A percentile compares a stretch with the other conserved stretches of the same genome.
Evolutionary conservation across 148 eudicot genomes (phyloP).

Genomic region (Rhododendron simsii): DNA sequence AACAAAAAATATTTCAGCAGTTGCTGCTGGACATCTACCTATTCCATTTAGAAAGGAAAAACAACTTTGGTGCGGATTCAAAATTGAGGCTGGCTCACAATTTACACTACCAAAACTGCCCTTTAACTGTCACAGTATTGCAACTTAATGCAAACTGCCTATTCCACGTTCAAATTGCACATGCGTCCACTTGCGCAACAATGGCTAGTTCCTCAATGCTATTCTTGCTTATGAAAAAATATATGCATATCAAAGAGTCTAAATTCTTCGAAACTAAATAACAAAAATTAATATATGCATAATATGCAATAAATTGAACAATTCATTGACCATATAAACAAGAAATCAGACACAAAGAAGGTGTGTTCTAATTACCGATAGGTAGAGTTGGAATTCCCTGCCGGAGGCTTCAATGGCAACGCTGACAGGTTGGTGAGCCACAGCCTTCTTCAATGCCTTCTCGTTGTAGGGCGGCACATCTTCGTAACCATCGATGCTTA

Average conservation of each 20-base stretch:
- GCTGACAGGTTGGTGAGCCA: slow-evolving; percentile 89
- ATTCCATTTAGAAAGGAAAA: background rate
- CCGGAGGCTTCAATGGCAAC: slow-evolving; percentile 93
- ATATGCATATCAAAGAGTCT: background rate
- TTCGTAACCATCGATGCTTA: slow-evolving; percentile 79
- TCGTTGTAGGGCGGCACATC: slow-evolving; percentile 75
- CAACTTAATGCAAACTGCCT: background rate
- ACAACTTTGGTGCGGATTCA: background rate
- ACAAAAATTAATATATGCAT: background rate
- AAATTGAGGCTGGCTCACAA: background rate
- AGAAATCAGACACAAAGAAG: background rate
- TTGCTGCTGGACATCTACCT: background rate
- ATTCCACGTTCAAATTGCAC: background rate
- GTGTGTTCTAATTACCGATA: slow-evolving; percentile 37
- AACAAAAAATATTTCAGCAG: background rate
- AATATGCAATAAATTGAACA: background rate
- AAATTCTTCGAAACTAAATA: background rate
- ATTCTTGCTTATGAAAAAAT: background rate
- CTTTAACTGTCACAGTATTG: background rate
- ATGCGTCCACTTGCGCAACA: background rate
- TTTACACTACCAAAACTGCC: background rate
- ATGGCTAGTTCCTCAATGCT: background rate
- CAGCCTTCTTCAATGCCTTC: slow-evolving; percentile 76
- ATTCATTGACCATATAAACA: background rate
- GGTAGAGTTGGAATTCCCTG: slow-evolving; percentile 60